Evolutionary conservation across 768 basidiomycete genomes (phyloP).

Genomic region (Daedaleopsis sinensis): DNA sequence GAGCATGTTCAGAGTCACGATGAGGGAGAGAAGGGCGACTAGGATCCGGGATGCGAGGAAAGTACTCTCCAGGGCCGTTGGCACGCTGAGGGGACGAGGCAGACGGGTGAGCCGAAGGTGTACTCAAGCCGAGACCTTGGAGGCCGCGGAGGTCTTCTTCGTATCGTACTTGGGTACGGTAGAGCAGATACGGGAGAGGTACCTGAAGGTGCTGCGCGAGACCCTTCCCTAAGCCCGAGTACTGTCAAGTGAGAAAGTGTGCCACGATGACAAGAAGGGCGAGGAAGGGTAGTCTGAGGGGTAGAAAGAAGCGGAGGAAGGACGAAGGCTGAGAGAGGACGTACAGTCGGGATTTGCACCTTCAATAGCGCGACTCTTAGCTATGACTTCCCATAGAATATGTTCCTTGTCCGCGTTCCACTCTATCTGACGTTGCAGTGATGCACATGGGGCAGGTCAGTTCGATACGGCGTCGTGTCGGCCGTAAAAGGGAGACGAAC

Average conservation of each 20-base stretch:
- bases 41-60: constrained; percentile 17
- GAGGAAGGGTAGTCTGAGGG: not conserved
- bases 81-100: constrained; percentile 15
- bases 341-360: constrained; percentile 79
- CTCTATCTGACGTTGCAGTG: constrained; percentile 58
- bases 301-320: not conserved
- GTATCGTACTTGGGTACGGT: constrained; percentile 81
- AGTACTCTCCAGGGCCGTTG: constrained; percentile 27
- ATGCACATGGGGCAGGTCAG: not conserved
- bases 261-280: not conserved
- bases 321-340: constrained; percentile 29
- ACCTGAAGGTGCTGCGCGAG: constrained; percentile 79
- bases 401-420: constrained; percentile 87
- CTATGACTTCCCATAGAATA: constrained; percentile 86
- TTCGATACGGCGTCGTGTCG: not conserved
- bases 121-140: constrained; percentile 60
- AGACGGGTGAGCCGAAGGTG: constrained; percentile 46
- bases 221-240: constrained; percentile 65
- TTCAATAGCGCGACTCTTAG: constrained; percentile 72
- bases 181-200: constrained; percentile 82
- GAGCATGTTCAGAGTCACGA: constrained; percentile 9
- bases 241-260: not conserved
- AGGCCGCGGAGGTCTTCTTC: constrained; percentile 84
- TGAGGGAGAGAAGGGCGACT: constrained; percentile 7
- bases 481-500: constrained; percentile 43